These are phyloP conservation scores for Leptosphaerulina australis DNA, from an alignment of 2,329 filamentous ascomycete genomes.

Conservation along the genomic window DNA sequence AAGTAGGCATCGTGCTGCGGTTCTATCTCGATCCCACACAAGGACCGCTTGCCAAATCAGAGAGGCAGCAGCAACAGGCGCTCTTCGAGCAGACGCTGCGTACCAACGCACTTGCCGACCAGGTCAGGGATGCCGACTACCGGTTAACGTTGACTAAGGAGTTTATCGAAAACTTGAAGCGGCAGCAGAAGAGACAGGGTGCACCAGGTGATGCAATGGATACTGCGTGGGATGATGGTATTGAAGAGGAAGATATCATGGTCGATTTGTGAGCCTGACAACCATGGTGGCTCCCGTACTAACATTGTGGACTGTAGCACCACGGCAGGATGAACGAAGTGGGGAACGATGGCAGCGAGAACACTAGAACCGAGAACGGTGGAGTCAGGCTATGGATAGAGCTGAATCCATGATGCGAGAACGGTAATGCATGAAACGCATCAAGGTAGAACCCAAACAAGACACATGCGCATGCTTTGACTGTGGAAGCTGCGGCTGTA, in stretches of 20 bases:
- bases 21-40: constrained; percentile 54
- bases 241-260: constrained; percentile 51
- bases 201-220: constrained; percentile 46
- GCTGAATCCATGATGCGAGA: constrained; percentile 31
- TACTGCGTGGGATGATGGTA: constrained; percentile 42
- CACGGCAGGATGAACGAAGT: too few relatives aligned
- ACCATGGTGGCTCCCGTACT: neutral
- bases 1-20: constrained; percentile 57
- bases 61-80: constrained; percentile 50
- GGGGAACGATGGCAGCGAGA: neutral
- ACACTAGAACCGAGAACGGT: neutral
- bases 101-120: constrained; percentile 58
- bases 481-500: constrained; percentile 3
- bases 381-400: constrained; percentile 7
- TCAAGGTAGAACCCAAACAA: constrained; percentile 20
- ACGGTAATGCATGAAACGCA: constrained; percentile 40
- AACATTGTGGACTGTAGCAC: neutral
- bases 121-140: constrained; percentile 61
- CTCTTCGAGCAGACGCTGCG: constrained; percentile 58
- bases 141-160: constrained; percentile 64
- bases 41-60: constrained; percentile 47
- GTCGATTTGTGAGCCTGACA: constrained; percentile 39
- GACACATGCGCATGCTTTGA: constrained; percentile 16
- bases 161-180: constrained; percentile 61
- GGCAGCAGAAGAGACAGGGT: constrained; percentile 52